phyloP scores from a whole-genome alignment of 1,284 basidiomycete species.

The Microbotryum silenes-acaulis region DNA sequence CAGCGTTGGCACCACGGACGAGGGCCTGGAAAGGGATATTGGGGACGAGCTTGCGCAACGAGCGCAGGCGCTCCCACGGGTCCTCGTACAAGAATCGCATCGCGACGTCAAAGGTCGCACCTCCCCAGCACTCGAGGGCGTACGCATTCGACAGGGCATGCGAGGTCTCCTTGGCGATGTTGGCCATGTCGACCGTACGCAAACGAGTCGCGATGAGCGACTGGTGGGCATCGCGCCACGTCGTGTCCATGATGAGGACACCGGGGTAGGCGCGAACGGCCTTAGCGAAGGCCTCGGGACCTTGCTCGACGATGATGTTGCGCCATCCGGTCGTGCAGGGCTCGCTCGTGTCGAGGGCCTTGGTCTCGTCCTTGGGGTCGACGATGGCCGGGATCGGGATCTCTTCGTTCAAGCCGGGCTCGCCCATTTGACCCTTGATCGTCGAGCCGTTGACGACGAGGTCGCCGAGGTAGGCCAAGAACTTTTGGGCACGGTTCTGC shows the following conservation, averaged over 20 bases:
- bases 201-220: conserved; percentile 93
- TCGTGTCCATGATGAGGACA: conserved; percentile 70
- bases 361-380: conserved; percentile 64
- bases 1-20: conserved; percentile 97
- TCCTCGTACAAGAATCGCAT: conserved; percentile 99
- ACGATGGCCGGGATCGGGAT: conserved; percentile 74
- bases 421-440: conserved; percentile 78
- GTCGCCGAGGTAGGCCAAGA: conserved; percentile 94
- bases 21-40: conserved; percentile 99
- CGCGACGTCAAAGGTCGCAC: conserved; percentile 97
- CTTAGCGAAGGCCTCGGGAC: conserved; percentile 97
- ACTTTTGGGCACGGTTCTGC: conserved; percentile 96
- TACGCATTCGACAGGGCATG: conserved; percentile 93
- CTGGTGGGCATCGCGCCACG: conserved; percentile 99
- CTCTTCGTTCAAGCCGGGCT: conserved; percentile 89
- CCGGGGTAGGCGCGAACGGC: conserved; percentile 95
- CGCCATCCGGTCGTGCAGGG: conserved; percentile 92
- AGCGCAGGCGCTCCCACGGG: conserved; percentile 96
- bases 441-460: conserved; percentile 96
- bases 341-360: conserved; percentile 67
- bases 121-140: conserved; percentile 98
- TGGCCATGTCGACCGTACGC: conserved; percentile 94
- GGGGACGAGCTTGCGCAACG: conserved; percentile 88
- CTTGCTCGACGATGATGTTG: conserved; percentile 96
- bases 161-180: conserved; percentile 97